Base-by-base conservation (phyloP, 164 flowering plant genomes). In the Nymphaea thermarum region DNA sequence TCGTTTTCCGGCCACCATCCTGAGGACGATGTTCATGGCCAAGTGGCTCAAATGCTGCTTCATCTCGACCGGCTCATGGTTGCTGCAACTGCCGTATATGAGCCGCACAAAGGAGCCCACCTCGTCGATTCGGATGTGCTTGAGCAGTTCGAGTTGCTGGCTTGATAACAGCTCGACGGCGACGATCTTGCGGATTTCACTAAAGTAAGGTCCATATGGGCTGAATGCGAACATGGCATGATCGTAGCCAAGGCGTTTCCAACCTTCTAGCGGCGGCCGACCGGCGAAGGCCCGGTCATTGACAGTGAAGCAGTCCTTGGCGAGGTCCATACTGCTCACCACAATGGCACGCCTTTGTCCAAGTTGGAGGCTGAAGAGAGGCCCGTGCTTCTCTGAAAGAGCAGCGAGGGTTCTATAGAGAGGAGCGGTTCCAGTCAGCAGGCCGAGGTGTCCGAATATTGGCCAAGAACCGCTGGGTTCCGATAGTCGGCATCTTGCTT, bases 121-220 rank as follows among this genome's bases (percentile, higher is more conserved):
- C 70, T 73, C 77, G 2, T 67, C 25, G 4, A 8, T 42, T 41
- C 73, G 55, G 16, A 72, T 63, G 53, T 61, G 71, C 64, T 68
- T 67, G 18, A 70, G 70, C 59, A 60, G 15, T 43, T 73, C 67
- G 10, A 76, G 62, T 47, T 67, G 72, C 5, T 45, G 62, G 63
- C n/a, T 72, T 3, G 72, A 70, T 2, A 78, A 70, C 12, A 74
- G 76, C 57, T 78, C 67, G 3, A 71, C 53, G 0, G 68, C 67
- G 57, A 66, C 68, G 2, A 78, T 70, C 68, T 75, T 78, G n/a
- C 70, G 67, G 60, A 71, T 5, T 60, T 73, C 80, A 59, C 74
- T 69, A 77, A 74, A 76, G 43, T 81, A 75, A 4, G 77, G 47
- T 0, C 76, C 76, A 45, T 79, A 79, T 3, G 73, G 75, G 51